Evolutionary conservation across 108 stramenopile species (phyloP).

Genomic region (Schizochytrium sp.): DNA sequence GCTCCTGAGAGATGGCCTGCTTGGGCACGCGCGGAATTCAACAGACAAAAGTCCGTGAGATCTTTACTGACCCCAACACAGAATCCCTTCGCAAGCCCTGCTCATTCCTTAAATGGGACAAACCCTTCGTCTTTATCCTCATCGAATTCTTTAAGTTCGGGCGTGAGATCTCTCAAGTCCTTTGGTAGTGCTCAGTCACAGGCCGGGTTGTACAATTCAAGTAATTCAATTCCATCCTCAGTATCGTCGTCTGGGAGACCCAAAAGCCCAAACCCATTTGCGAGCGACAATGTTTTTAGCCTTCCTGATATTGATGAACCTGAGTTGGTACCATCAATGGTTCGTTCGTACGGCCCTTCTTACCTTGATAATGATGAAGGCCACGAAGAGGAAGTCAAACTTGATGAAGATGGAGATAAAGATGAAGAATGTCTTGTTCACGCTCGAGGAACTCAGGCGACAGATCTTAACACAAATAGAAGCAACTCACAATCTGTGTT

Average conservation of each 20-base stretch:
- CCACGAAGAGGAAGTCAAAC: conserved; percentile 1
- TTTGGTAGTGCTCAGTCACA: too few relatives aligned
- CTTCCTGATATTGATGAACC: not conserved
- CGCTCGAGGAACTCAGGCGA: too few relatives aligned
- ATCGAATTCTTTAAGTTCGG: too few relatives aligned
- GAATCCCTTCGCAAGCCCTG: not conserved
- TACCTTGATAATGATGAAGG: not conserved
- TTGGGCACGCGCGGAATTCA: not conserved
- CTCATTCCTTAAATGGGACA: too few relatives aligned
- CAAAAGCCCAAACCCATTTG: not conserved
- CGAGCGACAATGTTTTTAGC: not conserved
- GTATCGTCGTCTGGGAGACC: not conserved
- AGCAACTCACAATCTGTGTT: too few relatives aligned
- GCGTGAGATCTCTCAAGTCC: too few relatives aligned
- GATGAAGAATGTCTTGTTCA: not conserved
- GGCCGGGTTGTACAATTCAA: too few relatives aligned
- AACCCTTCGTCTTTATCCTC: too few relatives aligned
- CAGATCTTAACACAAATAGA: too few relatives aligned
- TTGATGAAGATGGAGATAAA: not conserved
- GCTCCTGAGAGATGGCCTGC: not conserved
- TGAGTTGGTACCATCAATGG: too few relatives aligned
- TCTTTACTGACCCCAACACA: not conserved
- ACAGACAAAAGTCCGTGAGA: not conserved
- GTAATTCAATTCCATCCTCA: not conserved
- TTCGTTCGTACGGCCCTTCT: not conserved